phyloP scores from a whole-genome alignment of 179 eudicot species.

The Vitellaria paradoxa region DNA sequence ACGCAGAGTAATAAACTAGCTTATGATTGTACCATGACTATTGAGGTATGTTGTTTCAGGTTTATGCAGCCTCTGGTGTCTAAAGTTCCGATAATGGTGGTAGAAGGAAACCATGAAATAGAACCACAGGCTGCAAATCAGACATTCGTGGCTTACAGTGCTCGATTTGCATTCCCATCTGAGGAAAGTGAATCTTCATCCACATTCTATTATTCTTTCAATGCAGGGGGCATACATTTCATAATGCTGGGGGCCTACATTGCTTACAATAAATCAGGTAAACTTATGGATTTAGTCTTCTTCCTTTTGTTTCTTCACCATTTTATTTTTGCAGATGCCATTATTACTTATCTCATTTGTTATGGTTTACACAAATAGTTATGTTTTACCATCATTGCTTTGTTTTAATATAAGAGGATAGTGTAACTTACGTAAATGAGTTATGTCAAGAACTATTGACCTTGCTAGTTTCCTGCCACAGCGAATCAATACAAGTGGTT shows the following conservation, averaged over 20 bases:
- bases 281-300: not conserved
- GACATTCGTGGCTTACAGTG: conserved; percentile 73
- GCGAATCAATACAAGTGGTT: conserved; percentile 92
- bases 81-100: conserved; percentile 77
- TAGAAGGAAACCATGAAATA: conserved; percentile 92
- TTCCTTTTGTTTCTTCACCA: not conserved
- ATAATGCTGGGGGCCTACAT: conserved; percentile 82
- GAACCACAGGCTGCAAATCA: conserved; percentile 61
- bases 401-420: not conserved
- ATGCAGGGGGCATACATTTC: conserved; percentile 90
- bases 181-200: conserved; percentile 73
- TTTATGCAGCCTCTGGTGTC: conserved; percentile 75
- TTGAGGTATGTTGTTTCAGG: conserved; percentile 34
- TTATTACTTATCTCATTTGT: not conserved
- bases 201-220: conserved; percentile 80
- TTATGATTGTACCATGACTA: not conserved
- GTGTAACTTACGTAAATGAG: not conserved
- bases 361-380: not conserved
- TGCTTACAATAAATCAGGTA: conserved; percentile 76
- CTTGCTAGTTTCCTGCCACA: conserved; percentile 21
- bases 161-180: conserved; percentile 87
- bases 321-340: not conserved
- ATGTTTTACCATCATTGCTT: not conserved
- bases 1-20: no score
- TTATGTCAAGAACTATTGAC: not conserved